Evolutionary conservation across 805 yeast genomes (phyloP).

Genomic region (Saccharomycopsis fibuligera): DNA sequence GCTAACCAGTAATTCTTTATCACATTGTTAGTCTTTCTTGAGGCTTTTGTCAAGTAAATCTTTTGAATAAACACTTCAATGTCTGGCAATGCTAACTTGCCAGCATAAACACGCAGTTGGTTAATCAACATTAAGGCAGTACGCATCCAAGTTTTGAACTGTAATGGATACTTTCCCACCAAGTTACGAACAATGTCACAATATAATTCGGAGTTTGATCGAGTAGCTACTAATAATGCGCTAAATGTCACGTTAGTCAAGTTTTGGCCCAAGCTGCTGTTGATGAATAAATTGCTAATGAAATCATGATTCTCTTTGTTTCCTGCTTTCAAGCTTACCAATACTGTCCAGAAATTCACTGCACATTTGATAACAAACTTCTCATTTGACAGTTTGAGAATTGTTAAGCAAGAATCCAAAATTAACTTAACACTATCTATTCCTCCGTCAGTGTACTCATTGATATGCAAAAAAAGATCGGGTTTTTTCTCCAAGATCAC

Average conservation of each 20-base stretch:
- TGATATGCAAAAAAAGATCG: conserved; percentile 7
- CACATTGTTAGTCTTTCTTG: conserved; percentile 34
- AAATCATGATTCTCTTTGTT: conserved; percentile 35
- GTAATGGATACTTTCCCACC: conserved; percentile 43
- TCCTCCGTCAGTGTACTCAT: background rate
- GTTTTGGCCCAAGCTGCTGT: conserved; percentile 26
- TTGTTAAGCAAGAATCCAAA: conserved; percentile 1
- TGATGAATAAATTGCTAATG: conserved; percentile 28
- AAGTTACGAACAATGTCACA: conserved; percentile 46
- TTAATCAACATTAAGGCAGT: conserved; percentile 28
- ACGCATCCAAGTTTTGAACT: conserved; percentile 44
- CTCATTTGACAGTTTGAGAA: conserved; percentile 36
- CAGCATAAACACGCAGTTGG: conserved; percentile 23
- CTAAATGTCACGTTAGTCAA: conserved; percentile 33
- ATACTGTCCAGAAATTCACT: conserved; percentile 47
- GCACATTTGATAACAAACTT: conserved; percentile 43
- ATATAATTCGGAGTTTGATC: conserved; percentile 57
- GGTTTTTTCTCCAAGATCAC: conserved; percentile 17
- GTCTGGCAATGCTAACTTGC: conserved; percentile 23
- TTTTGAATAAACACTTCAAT: conserved; percentile 28
- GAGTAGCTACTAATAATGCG: conserved; percentile 42
- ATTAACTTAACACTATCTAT: background rate
- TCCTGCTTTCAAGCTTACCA: conserved; percentile 42
- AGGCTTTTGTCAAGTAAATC: conserved; percentile 36
- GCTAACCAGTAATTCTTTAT: conserved; percentile 36